Percentiles rank a stretch among this genome's conserved stretches.
These are phyloP conservation scores for Alternaria metachromatica DNA, from an alignment of 2,329 filamentous ascomycete genomes.

Conservation along the genomic window DNA sequence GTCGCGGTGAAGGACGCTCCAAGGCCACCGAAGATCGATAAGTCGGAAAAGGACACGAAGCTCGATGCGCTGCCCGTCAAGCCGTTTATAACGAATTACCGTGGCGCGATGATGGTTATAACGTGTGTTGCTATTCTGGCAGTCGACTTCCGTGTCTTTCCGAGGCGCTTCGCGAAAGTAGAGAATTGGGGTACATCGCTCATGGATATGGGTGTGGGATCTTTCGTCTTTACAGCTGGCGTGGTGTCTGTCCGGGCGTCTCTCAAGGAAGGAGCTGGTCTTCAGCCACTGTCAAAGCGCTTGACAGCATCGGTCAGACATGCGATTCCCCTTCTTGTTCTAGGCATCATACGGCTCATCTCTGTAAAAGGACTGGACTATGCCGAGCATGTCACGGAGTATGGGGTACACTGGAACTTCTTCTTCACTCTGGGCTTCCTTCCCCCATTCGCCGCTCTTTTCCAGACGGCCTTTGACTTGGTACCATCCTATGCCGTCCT, in stretches of 20 bases:
- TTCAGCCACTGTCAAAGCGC: constrained; percentile 60
- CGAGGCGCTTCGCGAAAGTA: constrained; percentile 93
- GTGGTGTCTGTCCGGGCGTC: constrained; percentile 85
- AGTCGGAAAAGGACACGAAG: constrained; percentile 20
- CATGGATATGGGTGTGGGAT: constrained; percentile 97
- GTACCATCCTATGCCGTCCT: constrained; percentile 80
- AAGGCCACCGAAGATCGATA: constrained; percentile 31
- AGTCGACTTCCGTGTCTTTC: constrained; percentile 93
- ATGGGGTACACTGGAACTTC: constrained; percentile 99
- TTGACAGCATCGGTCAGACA: constrained; percentile 75
- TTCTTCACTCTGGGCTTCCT: constrained; percentile 94
- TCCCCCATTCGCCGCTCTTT: constrained; percentile 85
- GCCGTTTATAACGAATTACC: constrained; percentile 90
- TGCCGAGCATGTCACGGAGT: constrained; percentile 95
- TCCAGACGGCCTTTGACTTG: constrained; percentile 73
- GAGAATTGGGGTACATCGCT: constrained; percentile 99
- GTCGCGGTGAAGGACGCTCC: constrained; percentile 18
- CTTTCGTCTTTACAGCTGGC: constrained; percentile 94
- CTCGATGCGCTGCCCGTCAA: constrained; percentile 74
- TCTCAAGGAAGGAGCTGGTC: constrained; percentile 69
- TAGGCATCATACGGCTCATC: constrained; percentile 81
- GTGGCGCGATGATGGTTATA: constrained; percentile 87
- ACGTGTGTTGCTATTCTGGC: constrained; percentile 94
- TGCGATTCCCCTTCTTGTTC: constrained; percentile 78
- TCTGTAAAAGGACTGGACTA: constrained; percentile 96